Evolutionary conservation across 306 rosid genomes (phyloP).

Genomic region (Amphicarpaea edgeworthii): DNA sequence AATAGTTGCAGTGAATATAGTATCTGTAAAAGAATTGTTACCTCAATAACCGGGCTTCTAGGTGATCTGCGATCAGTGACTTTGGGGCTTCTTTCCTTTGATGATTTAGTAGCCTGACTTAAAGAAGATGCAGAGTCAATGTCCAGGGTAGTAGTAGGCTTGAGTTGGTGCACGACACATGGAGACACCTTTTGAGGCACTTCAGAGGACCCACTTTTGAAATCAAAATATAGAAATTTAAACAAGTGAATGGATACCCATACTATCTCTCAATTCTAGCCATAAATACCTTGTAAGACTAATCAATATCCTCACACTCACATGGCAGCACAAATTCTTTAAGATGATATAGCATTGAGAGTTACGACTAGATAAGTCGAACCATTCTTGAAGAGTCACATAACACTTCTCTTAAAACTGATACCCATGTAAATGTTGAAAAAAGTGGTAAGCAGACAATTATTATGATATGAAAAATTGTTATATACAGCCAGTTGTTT

Average conservation of each 20-base stretch:
- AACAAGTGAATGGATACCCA: neutral
- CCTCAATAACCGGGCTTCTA: slow-evolving; percentile 85
- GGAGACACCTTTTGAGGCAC: slow-evolving; percentile 80
- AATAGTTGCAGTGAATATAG: neutral
- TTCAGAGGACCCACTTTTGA: slow-evolving; percentile 76
- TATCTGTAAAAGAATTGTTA: slow-evolving; percentile 37
- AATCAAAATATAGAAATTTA: slow-evolving; percentile 33
- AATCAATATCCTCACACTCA: neutral
- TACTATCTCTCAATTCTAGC: too few relatives aligned
- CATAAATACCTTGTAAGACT: too few relatives aligned
- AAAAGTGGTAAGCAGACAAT: too few relatives aligned
- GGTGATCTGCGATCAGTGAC: slow-evolving; percentile 80
- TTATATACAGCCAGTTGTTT: too few relatives aligned
- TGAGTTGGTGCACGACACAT: slow-evolving; percentile 69
- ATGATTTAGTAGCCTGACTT: slow-evolving; percentile 56
- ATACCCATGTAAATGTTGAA: too few relatives aligned
- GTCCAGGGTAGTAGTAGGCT: slow-evolving; percentile 52
- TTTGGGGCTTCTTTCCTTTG: slow-evolving; percentile 92
- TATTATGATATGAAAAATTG: too few relatives aligned
- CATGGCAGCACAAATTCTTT: neutral
- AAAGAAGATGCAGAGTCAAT: slow-evolving; percentile 50
- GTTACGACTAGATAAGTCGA: too few relatives aligned
- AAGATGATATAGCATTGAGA: too few relatives aligned
- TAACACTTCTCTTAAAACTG: too few relatives aligned
- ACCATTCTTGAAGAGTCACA: neutral